These are phyloP conservation scores for Arbutus unedo DNA, from an alignment of 148 eudicot genomes.

Conservation along the genomic window DNA sequence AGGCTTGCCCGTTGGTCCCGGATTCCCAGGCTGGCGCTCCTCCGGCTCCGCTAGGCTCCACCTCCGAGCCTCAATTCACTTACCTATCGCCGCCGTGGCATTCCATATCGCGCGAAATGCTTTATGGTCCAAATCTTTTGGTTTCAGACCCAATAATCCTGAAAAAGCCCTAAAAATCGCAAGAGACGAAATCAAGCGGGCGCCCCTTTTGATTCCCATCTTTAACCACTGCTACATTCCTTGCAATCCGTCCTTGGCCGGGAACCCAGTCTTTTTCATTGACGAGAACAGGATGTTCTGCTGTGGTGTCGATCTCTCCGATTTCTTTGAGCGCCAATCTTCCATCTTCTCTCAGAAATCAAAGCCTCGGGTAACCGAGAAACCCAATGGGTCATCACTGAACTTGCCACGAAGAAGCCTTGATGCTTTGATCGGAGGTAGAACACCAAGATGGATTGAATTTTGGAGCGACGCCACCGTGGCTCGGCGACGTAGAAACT, in stretches of 20 bases:
- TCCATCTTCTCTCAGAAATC: slow-evolving; percentile 18
- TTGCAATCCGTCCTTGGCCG: slow-evolving; percentile 73
- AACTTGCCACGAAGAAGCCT: slow-evolving; percentile 40
- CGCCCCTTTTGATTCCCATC: slow-evolving; percentile 76
- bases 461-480: slow-evolving; percentile 71
- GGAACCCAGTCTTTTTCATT: slow-evolving; percentile 76
- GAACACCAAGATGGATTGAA: slow-evolving; percentile 64
- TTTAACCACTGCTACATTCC: slow-evolving; percentile 85
- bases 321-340: slow-evolving; percentile 70
- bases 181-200: slow-evolving; percentile 54
- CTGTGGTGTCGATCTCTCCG: slow-evolving; percentile 74
- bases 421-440: slow-evolving; percentile 27
- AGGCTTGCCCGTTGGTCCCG: slow-evolving; percentile 75
- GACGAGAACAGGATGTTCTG: slow-evolving; percentile 82
- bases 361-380: slow-evolving; percentile 19
- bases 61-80: slow-evolving; percentile 56
- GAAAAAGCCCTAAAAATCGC: slow-evolving; percentile 66
- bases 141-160: slow-evolving; percentile 63
- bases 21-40: slow-evolving; percentile 87
- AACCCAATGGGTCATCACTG: slow-evolving; percentile 23
- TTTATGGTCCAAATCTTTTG: slow-evolving; percentile 80
- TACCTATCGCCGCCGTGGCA: slow-evolving; percentile 76
- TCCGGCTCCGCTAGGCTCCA: slow-evolving; percentile 55
- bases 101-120: slow-evolving; percentile 66
- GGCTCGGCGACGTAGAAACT: slow-evolving; percentile 53